phyloP scores from a whole-genome alignment of 116 monocot genomes.

The Posidonia oceanica region DNA sequence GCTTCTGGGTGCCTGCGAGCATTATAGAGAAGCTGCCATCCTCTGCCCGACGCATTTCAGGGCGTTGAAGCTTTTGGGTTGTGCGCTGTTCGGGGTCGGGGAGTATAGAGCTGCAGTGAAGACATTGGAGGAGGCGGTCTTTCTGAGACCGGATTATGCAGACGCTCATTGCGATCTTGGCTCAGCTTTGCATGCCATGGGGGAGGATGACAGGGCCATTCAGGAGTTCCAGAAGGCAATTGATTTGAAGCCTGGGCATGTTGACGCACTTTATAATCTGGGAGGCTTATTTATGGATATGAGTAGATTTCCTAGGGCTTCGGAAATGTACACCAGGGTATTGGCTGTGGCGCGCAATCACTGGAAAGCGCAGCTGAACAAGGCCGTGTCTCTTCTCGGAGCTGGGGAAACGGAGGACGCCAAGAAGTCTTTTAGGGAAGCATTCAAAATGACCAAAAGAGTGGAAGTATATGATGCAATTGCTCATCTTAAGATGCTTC shows the following conservation, averaged over 20 bases:
- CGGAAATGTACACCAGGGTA: constrained; percentile 95
- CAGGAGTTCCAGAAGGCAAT: constrained; percentile 94
- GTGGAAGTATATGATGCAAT: constrained; percentile 98
- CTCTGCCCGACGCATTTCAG: constrained; percentile 13
- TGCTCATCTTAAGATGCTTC: constrained; percentile 67
- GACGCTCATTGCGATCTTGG: constrained; percentile 16
- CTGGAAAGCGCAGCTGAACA: constrained; percentile 91
- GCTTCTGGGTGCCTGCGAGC: constrained; percentile 20
- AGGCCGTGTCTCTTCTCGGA: constrained; percentile 78
- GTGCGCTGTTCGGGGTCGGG: constrained; percentile 14
- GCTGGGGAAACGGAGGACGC: constrained; percentile 83
- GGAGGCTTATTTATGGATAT: constrained; percentile 84
- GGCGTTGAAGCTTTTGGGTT: constrained; percentile 12
- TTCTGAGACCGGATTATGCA: constrained; percentile 26
- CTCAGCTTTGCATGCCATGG: constrained; percentile 11
- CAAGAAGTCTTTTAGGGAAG: constrained; percentile 81
- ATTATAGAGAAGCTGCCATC: constrained; percentile 13
- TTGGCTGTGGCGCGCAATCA: constrained; percentile 58
- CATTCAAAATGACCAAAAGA: constrained; percentile 92
- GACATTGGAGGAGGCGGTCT: constrained; percentile 10
- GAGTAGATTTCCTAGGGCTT: constrained; percentile 74
- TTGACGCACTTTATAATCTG: constrained; percentile 87
- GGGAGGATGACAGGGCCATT: constrained; percentile 13
- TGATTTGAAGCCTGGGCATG: constrained; percentile 86
- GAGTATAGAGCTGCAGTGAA: constrained; percentile 36